Percentiles rank a stretch among this genome's conserved stretches.
Conservation (phyloP, 2,329 filamentous ascomycete genomes). For the Davidsoniella virescens region DNA sequence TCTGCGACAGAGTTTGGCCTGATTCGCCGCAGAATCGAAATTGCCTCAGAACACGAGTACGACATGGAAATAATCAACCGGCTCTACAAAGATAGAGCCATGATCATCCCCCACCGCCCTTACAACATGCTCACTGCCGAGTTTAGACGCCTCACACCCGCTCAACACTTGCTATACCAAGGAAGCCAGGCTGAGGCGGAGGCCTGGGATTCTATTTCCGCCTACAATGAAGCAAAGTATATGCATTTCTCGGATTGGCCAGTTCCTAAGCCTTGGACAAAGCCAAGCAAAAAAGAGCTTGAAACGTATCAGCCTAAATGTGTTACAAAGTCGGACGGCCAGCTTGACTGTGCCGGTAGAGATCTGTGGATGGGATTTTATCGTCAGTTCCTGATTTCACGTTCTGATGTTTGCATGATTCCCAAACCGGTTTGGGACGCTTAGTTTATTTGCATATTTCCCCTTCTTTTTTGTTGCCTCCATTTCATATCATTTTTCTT, state of each 20-base stretch:
- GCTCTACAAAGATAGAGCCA: slow-evolving; percentile 38
- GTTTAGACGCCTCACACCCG: slow-evolving; percentile 31
- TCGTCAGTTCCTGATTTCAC: slow-evolving; percentile 26
- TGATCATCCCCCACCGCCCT: slow-evolving; percentile 46
- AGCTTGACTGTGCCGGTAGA: slow-evolving; percentile 24
- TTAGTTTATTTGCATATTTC: neutral
- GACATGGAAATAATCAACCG: slow-evolving; percentile 54
- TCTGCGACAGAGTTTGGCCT: slow-evolving; percentile 32
- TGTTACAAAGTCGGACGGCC: slow-evolving; percentile 33
- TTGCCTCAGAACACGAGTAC: slow-evolving; percentile 23
- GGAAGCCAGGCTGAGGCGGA: slow-evolving; percentile 23
- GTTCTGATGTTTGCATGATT: slow-evolving; percentile 4
- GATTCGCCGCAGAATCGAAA: slow-evolving; percentile 17
- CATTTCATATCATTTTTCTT: neutral
- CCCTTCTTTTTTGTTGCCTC: neutral
- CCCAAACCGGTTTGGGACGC: neutral
- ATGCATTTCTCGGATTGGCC: slow-evolving; percentile 61
- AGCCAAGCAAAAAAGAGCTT: slow-evolving; percentile 8
- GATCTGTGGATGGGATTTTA: slow-evolving; percentile 25
- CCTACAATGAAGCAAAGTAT: slow-evolving; percentile 44
- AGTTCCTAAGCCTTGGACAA: slow-evolving; percentile 41
- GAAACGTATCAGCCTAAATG: slow-evolving; percentile 14
- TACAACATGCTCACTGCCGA: slow-evolving; percentile 46
- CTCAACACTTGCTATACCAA: slow-evolving; percentile 28
- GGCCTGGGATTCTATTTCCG: slow-evolving; percentile 37